phyloP scores from a whole-genome alignment of 805 yeast species.

The Grigorovia yakushimaensis region DNA sequence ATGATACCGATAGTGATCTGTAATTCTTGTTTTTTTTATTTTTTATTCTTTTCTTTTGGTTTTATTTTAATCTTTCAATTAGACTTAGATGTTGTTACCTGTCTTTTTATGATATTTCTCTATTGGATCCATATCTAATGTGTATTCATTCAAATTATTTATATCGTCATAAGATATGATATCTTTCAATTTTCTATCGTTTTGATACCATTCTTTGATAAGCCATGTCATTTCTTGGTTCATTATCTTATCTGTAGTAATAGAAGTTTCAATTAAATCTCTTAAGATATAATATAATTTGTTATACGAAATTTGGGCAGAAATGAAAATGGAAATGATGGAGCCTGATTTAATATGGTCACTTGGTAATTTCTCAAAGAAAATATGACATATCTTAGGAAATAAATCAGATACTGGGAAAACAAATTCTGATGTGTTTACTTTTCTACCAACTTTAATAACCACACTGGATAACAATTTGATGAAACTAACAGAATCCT shows the following conservation, averaged over 20 bases:
- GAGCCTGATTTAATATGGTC: slow-evolving; percentile 40
- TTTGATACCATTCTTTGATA: slow-evolving; percentile 56
- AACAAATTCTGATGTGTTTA: slow-evolving; percentile 61
- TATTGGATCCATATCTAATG: slow-evolving; percentile 50
- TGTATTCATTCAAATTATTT: slow-evolving; percentile 36
- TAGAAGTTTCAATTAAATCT: slow-evolving; percentile 53
- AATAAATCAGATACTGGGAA: slow-evolving; percentile 70
- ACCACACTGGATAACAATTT: slow-evolving; percentile 32
- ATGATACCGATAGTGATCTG: not conserved
- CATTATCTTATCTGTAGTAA: slow-evolving; percentile 39
- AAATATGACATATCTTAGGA: slow-evolving; percentile 51
- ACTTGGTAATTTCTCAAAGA: slow-evolving; percentile 33
- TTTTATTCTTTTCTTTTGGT: not conserved
- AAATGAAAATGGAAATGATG: slow-evolving; percentile 51
- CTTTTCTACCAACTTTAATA: slow-evolving; percentile 47
- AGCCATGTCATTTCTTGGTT: slow-evolving; percentile 53
- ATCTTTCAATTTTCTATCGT: slow-evolving; percentile 55
- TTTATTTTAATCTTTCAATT: not conserved
- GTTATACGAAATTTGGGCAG: slow-evolving; percentile 54
- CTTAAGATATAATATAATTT: slow-evolving; percentile 56
- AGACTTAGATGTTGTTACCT: slow-evolving; percentile 23
- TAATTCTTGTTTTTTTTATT: not conserved
- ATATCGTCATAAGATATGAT: slow-evolving; percentile 40
- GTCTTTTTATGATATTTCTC: slow-evolving; percentile 35
- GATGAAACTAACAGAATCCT: slow-evolving; percentile 27